Conservation (phyloP, 2,329 filamentous ascomycete species). For the Elsinoe australis region DNA sequence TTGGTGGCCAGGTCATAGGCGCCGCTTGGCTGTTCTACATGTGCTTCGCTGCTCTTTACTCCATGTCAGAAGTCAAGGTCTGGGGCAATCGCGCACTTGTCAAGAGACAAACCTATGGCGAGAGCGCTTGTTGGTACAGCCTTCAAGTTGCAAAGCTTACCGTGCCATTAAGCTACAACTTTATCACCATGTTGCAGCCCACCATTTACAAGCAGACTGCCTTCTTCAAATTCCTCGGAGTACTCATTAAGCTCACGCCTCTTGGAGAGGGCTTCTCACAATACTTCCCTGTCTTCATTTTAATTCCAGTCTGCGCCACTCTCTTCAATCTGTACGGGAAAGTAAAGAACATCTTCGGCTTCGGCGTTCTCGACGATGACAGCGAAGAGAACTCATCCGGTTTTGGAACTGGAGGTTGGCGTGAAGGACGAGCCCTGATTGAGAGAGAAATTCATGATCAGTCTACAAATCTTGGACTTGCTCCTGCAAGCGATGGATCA, state of each 20-base stretch:
- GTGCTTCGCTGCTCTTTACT: slow-evolving; percentile 79
- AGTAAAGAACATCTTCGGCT: slow-evolving; percentile 68
- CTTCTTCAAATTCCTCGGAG: slow-evolving; percentile 81
- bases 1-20: slow-evolving; percentile 77
- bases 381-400: slow-evolving; percentile 56
- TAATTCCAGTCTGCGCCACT: slow-evolving; percentile 77
- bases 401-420: slow-evolving; percentile 77
- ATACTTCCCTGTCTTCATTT: slow-evolving; percentile 79
- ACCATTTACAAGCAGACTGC: slow-evolving; percentile 67
- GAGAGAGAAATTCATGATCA: slow-evolving; percentile 59
- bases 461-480: slow-evolving; percentile 34
- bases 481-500: slow-evolving; percentile 17
- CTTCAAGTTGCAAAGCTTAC: slow-evolving; percentile 87
- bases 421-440: slow-evolving; percentile 84
- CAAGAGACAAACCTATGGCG: slow-evolving; percentile 80
- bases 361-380: slow-evolving; percentile 70
- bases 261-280: slow-evolving; percentile 78
- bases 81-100: slow-evolving; percentile 93
- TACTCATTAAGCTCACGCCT: slow-evolving; percentile 72
- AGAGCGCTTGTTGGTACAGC: slow-evolving; percentile 93
- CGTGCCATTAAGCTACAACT: slow-evolving; percentile 92
- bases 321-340: slow-evolving; percentile 84
- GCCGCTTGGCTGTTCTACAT: slow-evolving; percentile 92
- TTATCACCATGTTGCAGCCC: slow-evolving; percentile 76
- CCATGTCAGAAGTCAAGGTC: slow-evolving; percentile 88